Evolutionary conservation across 2,329 filamentous ascomycete genomes (phyloP), one percentile per base, ranked within the genome.

Genomic region (Alternaria viburni): DNA sequence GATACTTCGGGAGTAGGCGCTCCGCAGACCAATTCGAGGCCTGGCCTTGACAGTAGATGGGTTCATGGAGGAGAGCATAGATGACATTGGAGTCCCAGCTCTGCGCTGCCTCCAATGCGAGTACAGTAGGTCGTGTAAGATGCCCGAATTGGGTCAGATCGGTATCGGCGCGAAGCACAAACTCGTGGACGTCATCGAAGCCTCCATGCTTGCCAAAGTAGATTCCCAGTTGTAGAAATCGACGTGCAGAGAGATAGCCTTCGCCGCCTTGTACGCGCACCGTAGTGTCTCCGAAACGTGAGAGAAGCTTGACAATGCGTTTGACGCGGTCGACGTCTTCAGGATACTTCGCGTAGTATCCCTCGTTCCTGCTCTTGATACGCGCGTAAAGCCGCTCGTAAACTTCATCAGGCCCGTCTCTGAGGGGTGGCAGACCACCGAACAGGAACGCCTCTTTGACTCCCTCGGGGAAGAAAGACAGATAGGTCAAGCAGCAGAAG

Each of bases 41-140:
- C 62, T 83, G 87, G 64, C 88, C 87, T 78, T 91, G 88, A 77
- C 91, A 95, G 83, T 97, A 98, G 70, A 94, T 90, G 8, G 92
- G 86, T 80, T 98, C 95, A 76, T 98, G 95, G 3, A 97, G 83
- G 43, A 97, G 84, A 23, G 92, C 91, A 77, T 97, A 98, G 64
- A 97, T 88, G 59, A 95, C 88, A 69, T 89, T 88, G 44, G 88
- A 86, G 74, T 97, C 93, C 73, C 93, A 93, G 3, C 86, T 83
- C 3, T 89, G 86, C 55, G 87, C 86, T 19, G 84, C 80, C 77
- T 97, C 93, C 23, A 97, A 83, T 0, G 86, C 83, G 4, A 87
- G 83, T 4, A 97, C 85, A 0, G 91, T 91, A 1, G 90, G 88
- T 17, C 89, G 86, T 0, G 91, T 93, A 64, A 97, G 82, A 70